phyloP scores from a whole-genome alignment of 345 rosid genomes.

The Erucastrum elatum region DNA sequence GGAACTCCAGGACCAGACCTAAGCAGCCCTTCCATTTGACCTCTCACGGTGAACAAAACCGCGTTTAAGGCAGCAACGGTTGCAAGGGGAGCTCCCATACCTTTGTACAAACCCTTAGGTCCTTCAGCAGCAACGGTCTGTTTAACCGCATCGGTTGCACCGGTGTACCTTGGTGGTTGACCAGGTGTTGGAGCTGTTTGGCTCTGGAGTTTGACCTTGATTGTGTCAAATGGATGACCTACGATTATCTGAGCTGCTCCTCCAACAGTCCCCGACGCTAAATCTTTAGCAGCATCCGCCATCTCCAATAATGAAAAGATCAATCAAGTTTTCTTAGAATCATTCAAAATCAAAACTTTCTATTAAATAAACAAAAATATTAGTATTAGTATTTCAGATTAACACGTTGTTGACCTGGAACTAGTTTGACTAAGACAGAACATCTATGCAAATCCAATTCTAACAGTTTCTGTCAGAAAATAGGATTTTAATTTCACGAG shows the following conservation, averaged over 20 bases:
- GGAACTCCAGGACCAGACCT: slow-evolving; percentile 83
- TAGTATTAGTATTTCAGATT: no score
- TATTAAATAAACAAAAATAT: no score
- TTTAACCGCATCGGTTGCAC: slow-evolving; percentile 88
- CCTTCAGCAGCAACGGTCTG: slow-evolving; percentile 93
- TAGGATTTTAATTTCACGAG: no score
- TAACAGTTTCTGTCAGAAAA: no score
- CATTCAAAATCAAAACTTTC: no score
- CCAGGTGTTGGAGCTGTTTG: slow-evolving; percentile 81
- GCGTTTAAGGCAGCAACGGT: slow-evolving; percentile 99
- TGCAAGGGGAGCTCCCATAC: slow-evolving; percentile 99
- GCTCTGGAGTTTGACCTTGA: slow-evolving; percentile 99
- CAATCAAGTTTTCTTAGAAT: neutral
- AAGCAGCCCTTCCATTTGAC: slow-evolving; percentile 82
- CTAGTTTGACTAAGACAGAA: no score
- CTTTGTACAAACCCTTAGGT: slow-evolving; percentile 86
- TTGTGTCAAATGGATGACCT: slow-evolving; percentile 97
- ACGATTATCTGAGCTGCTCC: slow-evolving; percentile 85
- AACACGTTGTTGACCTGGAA: no score
- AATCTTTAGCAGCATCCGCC: slow-evolving; percentile 87
- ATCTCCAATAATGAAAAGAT: slow-evolving; percentile 45
- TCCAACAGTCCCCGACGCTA: slow-evolving; percentile 86
- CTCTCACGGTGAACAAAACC: slow-evolving; percentile 86
- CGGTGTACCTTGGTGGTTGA: slow-evolving; percentile 65
- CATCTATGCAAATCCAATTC: no score